Evolutionary conservation across 306 rosid species (phyloP).

Genomic region (Rubus parviflorus): DNA sequence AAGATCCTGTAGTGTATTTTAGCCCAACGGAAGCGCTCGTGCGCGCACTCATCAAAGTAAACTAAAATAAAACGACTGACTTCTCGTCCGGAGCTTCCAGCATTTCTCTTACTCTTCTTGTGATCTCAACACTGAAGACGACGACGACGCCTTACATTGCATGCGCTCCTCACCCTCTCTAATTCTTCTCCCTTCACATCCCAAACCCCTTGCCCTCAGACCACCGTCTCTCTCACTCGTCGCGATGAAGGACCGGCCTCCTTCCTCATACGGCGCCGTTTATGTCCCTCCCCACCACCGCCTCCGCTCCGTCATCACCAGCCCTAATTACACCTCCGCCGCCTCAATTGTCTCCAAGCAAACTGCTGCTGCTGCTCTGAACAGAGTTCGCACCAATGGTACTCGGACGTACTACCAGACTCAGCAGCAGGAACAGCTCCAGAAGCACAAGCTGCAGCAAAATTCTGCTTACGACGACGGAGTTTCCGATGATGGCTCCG

Average conservation of each 20-base stretch:
- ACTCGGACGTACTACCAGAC: slow-evolving; percentile 25
- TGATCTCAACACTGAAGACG: slow-evolving; percentile 12
- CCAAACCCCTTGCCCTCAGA: slow-evolving; percentile 50
- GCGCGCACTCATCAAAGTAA: neutral
- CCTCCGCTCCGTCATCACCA: slow-evolving; percentile 56
- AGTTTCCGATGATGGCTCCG: slow-evolving; percentile 49
- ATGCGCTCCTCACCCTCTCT: slow-evolving; percentile 35
- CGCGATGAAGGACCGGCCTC: slow-evolving; percentile 86
- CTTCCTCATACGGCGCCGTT: slow-evolving; percentile 60
- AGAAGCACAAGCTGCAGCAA: slow-evolving; percentile 35
- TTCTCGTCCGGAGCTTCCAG: neutral
- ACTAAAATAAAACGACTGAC: neutral
- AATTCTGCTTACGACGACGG: slow-evolving; percentile 54
- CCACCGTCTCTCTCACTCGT: slow-evolving; percentile 21
- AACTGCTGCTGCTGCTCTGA: slow-evolving; percentile 12
- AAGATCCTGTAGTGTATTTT: neutral
- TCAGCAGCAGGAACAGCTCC: slow-evolving; percentile 42
- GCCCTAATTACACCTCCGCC: slow-evolving; percentile 39
- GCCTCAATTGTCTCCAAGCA: slow-evolving; percentile 42
- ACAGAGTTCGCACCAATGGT: slow-evolving; percentile 25
- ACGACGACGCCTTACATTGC: slow-evolving; percentile 30
- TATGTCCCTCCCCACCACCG: slow-evolving; percentile 94
- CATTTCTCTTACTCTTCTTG: neutral
- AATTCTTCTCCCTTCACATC: slow-evolving; percentile 8
- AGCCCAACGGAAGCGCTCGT: neutral